phyloP scores from a whole-genome alignment of 108 stramenopile species.

The Epithemia pelagica region DNA sequence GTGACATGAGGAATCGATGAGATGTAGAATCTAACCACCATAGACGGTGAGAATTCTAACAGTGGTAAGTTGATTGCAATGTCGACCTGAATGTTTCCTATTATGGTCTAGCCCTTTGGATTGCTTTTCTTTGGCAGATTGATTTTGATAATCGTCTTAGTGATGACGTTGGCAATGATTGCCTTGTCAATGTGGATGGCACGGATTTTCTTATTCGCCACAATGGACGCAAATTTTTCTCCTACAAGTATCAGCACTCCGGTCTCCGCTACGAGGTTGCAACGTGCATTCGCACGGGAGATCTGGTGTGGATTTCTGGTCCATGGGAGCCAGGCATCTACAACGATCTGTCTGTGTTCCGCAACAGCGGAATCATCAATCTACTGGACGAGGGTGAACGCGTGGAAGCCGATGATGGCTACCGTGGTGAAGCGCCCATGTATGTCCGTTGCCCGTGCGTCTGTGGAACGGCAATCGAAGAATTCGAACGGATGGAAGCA shows the following conservation, averaged over 20 bases:
- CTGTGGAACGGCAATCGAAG: background rate
- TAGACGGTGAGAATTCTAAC: no score
- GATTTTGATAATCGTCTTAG: background rate
- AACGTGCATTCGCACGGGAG: constrained; percentile 12
- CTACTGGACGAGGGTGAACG: constrained; percentile 12
- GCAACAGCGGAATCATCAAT: background rate
- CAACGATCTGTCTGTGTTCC: constrained; percentile 22
- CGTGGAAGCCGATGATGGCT: constrained; percentile 25
- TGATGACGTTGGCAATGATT: constrained; percentile 3
- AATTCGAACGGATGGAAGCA: constrained; percentile 1
- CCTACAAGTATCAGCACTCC: constrained; percentile 17
- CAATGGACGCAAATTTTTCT: background rate
- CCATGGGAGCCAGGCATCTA: constrained; percentile 9
- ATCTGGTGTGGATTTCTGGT: constrained; percentile 24
- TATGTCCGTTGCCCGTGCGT: constrained; percentile 11
- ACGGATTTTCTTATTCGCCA: background rate
- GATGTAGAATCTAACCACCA: no score
- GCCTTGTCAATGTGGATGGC: background rate
- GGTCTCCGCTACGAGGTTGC: constrained; percentile 27
- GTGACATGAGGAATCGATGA: no score
- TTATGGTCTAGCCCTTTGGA: no score
- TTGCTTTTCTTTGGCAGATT: constrained; percentile 6
- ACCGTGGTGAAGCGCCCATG: constrained; percentile 10
- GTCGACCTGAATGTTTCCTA: no score
- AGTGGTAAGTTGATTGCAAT: no score